Evolutionary conservation across 2,329 filamentous ascomycete species (phyloP).

Genomic region (Tolypocladium guangdongense): DNA sequence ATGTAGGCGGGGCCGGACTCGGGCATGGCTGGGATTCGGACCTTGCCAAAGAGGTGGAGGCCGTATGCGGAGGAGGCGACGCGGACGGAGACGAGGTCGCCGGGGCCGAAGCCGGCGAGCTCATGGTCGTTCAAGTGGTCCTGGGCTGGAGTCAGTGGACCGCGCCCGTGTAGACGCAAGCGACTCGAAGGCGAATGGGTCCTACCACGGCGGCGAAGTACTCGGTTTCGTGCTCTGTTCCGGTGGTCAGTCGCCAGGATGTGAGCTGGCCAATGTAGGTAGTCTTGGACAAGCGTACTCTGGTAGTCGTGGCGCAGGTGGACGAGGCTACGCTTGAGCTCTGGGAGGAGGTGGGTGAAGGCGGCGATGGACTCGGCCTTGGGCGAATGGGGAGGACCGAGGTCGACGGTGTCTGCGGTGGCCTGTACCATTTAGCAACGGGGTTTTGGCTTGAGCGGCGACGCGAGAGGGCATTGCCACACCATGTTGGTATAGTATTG

Average conservation of each 20-base stretch:
- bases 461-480: neutral
- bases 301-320: neutral
- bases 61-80: neutral
- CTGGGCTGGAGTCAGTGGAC: neutral
- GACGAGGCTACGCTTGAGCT: neutral
- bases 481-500: neutral
- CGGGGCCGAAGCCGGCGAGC: neutral
- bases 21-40: neutral
- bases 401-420: neutral
- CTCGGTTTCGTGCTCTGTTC: neutral
- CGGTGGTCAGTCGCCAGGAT: neutral
- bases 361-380: neutral
- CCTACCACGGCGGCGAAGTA: neutral
- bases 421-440: neutral
- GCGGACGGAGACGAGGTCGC: neutral
- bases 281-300: neutral
- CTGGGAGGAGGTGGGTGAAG: neutral
- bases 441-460: neutral
- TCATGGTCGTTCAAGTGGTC: neutral
- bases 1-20: conserved; percentile 53
- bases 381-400: neutral
- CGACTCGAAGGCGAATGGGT: neutral
- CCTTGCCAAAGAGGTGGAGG: neutral
- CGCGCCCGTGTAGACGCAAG: neutral
- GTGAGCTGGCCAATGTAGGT: neutral